Evolutionary conservation across 129 eudicot species (phyloP), one percentile per base, ranked within the genome.

Genomic region (Centella asiatica): DNA sequence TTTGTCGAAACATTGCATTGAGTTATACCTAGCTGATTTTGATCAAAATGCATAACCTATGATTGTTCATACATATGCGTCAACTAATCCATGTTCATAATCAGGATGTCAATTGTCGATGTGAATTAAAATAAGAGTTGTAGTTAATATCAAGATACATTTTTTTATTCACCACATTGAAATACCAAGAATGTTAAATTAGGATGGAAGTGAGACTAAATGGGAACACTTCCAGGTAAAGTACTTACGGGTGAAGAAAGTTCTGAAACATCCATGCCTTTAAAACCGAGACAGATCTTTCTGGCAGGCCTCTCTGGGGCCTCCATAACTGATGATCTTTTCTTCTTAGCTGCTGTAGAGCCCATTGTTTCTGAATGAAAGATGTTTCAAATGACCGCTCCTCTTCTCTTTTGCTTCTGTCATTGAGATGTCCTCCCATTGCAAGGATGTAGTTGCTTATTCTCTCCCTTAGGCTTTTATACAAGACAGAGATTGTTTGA

Each of bases 261-360:
- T 92, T 92, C 63, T 92, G 96, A 66, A 92, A 92, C 98, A 92
- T 92, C 98, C 98, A 92, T 33, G 95, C 90, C 25, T 96, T 86
- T 46, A 92, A 65, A 62, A 92, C 90, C 5, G 96, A 84, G 51
- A 92, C 96, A 14, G 98, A 84, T 75, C 78, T 84, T 71, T 92
- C 98, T 0, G 98, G 98, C 73, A 92, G 73, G 36, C 98, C 98
- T 87, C 98, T 80, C 53, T 92, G 98, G 10, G 98, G 98, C 69
- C 90, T 82, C 95, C 96, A 92, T 32, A 92, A 23, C 47, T 87
- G 96, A 50, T 84, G 94, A 63, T 92, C 99, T 74, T 84, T 82
- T 74, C 84, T 76, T 69, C 67, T 79, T 40, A 84, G 74, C 70
- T 92, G 99, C 74, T 87, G 96, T 40, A 92, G 79, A 34, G 90